Percentiles rank a stretch among this genome's conserved stretches.
phyloP scores from a whole-genome alignment of 1,139 yeast genomes.

The Protomyces gravidus region DNA sequence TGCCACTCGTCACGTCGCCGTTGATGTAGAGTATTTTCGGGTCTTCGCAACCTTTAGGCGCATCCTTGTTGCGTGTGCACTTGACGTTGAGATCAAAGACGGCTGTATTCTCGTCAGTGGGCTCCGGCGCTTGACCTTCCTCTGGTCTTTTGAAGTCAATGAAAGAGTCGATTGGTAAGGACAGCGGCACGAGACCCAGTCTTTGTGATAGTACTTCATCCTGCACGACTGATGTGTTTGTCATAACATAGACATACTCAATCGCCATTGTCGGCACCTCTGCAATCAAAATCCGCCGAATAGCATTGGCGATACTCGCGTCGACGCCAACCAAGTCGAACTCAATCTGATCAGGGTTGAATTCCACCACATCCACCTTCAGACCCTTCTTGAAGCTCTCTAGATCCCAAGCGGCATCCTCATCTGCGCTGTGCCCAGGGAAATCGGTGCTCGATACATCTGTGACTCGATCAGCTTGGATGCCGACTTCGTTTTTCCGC shows the following conservation, averaged over 20 bases:
- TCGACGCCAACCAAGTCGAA: slow-evolving; percentile 84
- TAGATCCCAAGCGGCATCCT: slow-evolving; percentile 75
- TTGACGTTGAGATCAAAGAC: slow-evolving; percentile 75
- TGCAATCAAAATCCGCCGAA: slow-evolving; percentile 92
- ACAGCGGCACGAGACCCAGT: slow-evolving; percentile 84
- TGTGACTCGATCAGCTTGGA: slow-evolving; percentile 86
- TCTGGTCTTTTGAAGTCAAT: slow-evolving; percentile 48
- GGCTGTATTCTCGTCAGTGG: slow-evolving; percentile 82
- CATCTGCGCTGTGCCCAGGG: slow-evolving; percentile 70
- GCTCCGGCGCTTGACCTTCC: slow-evolving; percentile 41
- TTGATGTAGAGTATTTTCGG: slow-evolving; percentile 80
- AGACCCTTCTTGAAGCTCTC: slow-evolving; percentile 70
- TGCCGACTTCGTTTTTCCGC: slow-evolving; percentile 62
- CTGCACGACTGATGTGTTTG: slow-evolving; percentile 93
- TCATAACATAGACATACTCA: slow-evolving; percentile 81
- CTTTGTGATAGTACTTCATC: slow-evolving; percentile 96
- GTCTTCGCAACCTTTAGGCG: slow-evolving; percentile 72
- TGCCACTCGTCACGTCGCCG: slow-evolving; percentile 72
- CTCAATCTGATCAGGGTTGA: slow-evolving; percentile 65
- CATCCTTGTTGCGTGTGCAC: slow-evolving; percentile 81
- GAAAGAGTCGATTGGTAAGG: slow-evolving; percentile 83
- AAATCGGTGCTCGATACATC: slow-evolving; percentile 82
- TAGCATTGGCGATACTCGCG: slow-evolving; percentile 91
- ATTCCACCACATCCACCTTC: slow-evolving; percentile 59
- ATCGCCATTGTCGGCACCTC: slow-evolving; percentile 96